Evolutionary conservation across 805 yeast genomes (phyloP), one percentile per base, ranked within the genome.

Genomic region (Lipomyces lipofer): DNA sequence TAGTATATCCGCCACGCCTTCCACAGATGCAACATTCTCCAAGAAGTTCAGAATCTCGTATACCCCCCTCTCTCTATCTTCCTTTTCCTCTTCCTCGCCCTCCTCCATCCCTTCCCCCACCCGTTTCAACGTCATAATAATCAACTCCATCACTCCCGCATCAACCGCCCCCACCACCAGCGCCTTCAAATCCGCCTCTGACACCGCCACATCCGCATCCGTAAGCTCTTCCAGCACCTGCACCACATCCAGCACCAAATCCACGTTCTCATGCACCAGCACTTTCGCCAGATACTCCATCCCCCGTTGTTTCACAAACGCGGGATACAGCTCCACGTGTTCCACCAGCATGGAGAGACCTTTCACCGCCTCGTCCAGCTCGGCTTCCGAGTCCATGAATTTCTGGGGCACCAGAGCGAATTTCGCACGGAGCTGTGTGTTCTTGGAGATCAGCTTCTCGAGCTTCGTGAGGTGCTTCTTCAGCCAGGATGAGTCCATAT

Each of bases 381-480:
- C 63, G 5, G 54, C 63, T 47, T 62, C 65, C 12, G 65, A 62
- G 15, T 60, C 63, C 29, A 62, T 43, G 32, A 60, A 62, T 42
- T 58, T 60, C 39, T 51, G 43, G 5, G 65, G 65, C 22, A 49
- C 24, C 13, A 58, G 57, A 10, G 51, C 43, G 48, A 43, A 58
- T 38, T 57, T 51, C 13, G 51, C 51, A n/a, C 65, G 58, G 7
- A 58, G 51, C 38, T 52, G 54, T 15, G 58, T 40, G 55, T 62
- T 62, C 36, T 59, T 52, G 25, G 48, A 43, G 8, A 58, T 19
- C 8, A 47, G 21, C 24, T 55, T 35, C 21, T 58, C 63, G 24
- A 62, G 47, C 47, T 50, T 51, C 15, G 51, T 24, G 17, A 50
- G 15, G 24, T 43, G 55, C 53, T 49, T 40, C 17, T 46, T 45